Evolutionary conservation across 2,329 filamentous ascomycete species (phyloP).

Genomic region (Fusarium coicis): DNA sequence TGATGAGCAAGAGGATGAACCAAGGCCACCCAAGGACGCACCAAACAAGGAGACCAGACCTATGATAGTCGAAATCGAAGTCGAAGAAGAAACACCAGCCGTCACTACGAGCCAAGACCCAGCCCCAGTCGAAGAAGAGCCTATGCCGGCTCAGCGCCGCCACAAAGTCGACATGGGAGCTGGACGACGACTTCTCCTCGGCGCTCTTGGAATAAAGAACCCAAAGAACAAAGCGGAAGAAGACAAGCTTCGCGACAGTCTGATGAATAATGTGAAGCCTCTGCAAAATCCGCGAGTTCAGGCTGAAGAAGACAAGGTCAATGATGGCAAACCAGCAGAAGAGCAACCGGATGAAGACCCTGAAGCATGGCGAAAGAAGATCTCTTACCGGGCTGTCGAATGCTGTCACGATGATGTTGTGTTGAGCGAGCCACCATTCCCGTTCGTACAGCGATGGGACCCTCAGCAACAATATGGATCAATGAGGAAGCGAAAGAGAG

Average conservation of each 20-base stretch:
- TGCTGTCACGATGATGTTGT: constrained; percentile 77
- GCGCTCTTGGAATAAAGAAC: constrained; percentile 74
- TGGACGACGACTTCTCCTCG: constrained; percentile 75
- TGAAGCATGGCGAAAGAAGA: constrained; percentile 78
- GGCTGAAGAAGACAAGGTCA: constrained; percentile 21
- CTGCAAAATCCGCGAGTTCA: constrained; percentile 51
- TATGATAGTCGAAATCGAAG: constrained; percentile 12
- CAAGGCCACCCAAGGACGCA: background rate
- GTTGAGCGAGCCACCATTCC: constrained; percentile 84
- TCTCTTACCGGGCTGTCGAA: constrained; percentile 83
- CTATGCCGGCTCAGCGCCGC: constrained; percentile 27
- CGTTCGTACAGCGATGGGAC: constrained; percentile 92
- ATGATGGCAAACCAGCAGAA: constrained; percentile 11
- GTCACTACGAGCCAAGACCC: constrained; percentile 1
- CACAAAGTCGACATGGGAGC: constrained; percentile 62
- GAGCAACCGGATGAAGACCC: constrained; percentile 54
- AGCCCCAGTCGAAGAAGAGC: constrained; percentile 11
- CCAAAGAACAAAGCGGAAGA: constrained; percentile 77
- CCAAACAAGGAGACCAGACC: background rate
- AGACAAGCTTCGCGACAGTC: constrained; percentile 67
- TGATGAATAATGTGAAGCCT: constrained; percentile 65
- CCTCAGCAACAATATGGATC: constrained; percentile 68
- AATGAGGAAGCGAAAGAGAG: constrained; percentile 62
- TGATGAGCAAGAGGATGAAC: constrained; percentile 20
- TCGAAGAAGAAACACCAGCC: constrained; percentile 3